A percentile compares a stretch with the other conserved stretches of the same genome.
Conservation (phyloP, 495 filamentous ascomycete species). For the Mycothermus thermophilus region DNA sequence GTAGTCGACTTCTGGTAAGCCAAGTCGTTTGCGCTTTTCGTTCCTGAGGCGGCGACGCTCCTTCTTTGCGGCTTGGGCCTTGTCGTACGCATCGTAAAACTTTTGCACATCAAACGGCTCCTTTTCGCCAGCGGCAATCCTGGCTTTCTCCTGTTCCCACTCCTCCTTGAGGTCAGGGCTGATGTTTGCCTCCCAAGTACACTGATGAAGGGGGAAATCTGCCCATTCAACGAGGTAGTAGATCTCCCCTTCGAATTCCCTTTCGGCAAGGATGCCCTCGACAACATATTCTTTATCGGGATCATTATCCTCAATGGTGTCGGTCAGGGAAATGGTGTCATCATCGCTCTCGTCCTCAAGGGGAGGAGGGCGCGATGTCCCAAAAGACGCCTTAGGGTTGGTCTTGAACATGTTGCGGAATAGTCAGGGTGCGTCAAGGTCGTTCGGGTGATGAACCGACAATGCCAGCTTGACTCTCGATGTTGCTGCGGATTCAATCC, state of each 20-base stretch:
- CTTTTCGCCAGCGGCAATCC: constrained; percentile 27
- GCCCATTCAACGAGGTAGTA: constrained; percentile 55
- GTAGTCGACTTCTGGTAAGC: no score
- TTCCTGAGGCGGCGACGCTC: constrained; percentile 36
- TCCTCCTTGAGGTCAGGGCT: constrained; percentile 30
- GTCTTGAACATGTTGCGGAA: constrained; percentile 7
- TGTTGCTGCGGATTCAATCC: no score
- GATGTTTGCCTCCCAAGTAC: constrained; percentile 55
- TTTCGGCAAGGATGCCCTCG: constrained; percentile 40
- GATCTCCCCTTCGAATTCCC: constrained; percentile 20
- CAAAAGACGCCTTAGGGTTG: not conserved
- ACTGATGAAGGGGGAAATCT: constrained; percentile 41
- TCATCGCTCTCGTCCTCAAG: constrained; percentile 24
- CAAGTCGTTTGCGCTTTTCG: constrained; percentile 29
- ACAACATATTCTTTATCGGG: constrained; percentile 33
- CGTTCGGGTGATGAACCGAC: no score
- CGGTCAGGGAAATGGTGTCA: constrained; percentile 49
- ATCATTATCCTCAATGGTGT: constrained; percentile 36
- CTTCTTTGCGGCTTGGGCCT: constrained; percentile 15
- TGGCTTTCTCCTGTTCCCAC: constrained; percentile 41
- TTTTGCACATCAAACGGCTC: constrained; percentile 35
- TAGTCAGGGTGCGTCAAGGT: no score
- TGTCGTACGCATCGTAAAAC: constrained; percentile 26
- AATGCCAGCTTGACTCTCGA: no score
- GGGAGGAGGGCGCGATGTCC: not conserved